phyloP scores from a whole-genome alignment of 2,329 filamentous ascomycete genomes.

The Juglanconis juglandina region DNA sequence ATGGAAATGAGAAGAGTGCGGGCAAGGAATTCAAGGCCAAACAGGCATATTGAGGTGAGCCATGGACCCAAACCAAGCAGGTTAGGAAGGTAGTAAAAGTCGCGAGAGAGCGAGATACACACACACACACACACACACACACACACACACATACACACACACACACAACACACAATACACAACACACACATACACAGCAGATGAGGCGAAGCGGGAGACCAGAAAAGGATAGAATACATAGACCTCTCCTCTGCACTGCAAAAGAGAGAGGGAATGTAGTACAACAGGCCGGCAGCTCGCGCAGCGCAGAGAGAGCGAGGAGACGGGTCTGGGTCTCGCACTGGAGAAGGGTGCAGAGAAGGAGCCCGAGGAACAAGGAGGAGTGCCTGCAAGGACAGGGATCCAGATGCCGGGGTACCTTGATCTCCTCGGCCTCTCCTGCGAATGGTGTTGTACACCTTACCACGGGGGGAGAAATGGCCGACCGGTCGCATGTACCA shows the following conservation, averaged over 20 bases:
- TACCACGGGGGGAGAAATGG: not conserved
- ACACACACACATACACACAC: not conserved
- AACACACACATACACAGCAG: not conserved
- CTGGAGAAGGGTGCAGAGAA: too few relatives aligned
- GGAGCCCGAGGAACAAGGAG: not conserved
- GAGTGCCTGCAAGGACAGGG: not conserved
- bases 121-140: not conserved
- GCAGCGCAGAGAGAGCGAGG: too few relatives aligned
- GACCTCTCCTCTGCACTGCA: not conserved
- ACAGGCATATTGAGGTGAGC: constrained; percentile 10
- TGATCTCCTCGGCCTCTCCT: constrained; percentile 4
- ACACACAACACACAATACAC: not conserved
- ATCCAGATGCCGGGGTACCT: constrained; percentile 8
- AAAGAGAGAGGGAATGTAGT: not conserved
- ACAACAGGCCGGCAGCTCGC: not conserved
- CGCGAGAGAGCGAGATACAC: constrained; percentile 1
- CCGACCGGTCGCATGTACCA: not conserved
- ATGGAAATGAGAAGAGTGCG: not conserved
- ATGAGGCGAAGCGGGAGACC: not conserved
- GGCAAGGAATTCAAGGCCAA: constrained; percentile 5
- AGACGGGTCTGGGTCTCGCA: too few relatives aligned
- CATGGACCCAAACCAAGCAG: constrained; percentile 15
- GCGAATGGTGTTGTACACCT: constrained; percentile 2
- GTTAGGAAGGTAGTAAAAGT: constrained; percentile 19
- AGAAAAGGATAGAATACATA: too few relatives aligned